Base-by-base conservation (phyloP, 371 early-diverging fungal genomes). In the Coemansia sp. region DNA sequence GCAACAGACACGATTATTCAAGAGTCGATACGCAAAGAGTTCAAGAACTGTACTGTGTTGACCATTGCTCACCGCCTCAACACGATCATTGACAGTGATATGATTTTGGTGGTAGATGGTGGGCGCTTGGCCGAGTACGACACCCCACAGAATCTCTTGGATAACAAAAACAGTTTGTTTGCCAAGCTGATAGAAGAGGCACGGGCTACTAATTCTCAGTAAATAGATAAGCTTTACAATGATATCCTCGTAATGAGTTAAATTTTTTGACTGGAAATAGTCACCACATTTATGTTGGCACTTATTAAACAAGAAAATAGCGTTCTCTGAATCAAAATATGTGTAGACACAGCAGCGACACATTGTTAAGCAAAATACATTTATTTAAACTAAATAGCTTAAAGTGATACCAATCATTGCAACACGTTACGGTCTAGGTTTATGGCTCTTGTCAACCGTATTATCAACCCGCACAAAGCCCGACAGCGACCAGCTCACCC, bases 41-140 rank as follows among this genome's bases (percentile, higher is more conserved):
- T 89, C 77, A 58, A 59, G 69, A 58, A 85, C 59, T 67, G 76
- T 53, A 89, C 91, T 0, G 84, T 87, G 0, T 59, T 92, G 47
- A 87, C 89, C 22, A 87, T 91, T 65, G 89, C 90, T 1, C 90
- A 90, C 65, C 80, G 88, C 39, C 63, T 79, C 69, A 82, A 81
- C 68, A 90, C 90, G 0, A 84, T 91, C 51, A 82, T 90, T 66
- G 92, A 91, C 66, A 82, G 79, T 59, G 88, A 89, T 61, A 64
- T 80, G 34, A 88, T 91, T 61, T 60, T 91, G 52, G 92, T 91
- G 6, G 64, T 92, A 1, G 89, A 91, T 40, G 69, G 76, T 7
- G 92, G 92, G 4, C 66, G 61, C 13, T 67, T 90, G 10, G 84
- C 78, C 4, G 92, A 92, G 58, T 86, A 82, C 54, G 91, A 89